A percentile compares a stretch with the other conserved stretches of the same genome.
Evolutionary conservation across 495 filamentous ascomycete genomes (phyloP).

Genomic region (Aspergillus wentii): DNA sequence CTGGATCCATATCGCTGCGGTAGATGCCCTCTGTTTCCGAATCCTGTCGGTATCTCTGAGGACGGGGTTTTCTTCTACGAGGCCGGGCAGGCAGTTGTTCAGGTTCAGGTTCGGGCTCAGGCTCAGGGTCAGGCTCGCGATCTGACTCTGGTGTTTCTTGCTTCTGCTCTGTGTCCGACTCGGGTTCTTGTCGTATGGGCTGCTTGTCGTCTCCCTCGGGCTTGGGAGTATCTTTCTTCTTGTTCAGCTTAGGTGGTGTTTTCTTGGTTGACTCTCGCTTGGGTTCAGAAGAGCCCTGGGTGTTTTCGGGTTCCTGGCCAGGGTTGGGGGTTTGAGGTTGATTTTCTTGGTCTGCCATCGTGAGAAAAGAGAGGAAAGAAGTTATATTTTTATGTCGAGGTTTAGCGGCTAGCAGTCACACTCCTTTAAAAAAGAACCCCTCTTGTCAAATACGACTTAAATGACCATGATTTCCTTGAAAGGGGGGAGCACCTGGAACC

Average conservation of each 20-base stretch:
- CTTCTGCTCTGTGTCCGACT: conserved; percentile 8
- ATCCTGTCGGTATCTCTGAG: conserved; percentile 22
- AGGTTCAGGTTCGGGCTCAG: conserved; percentile 15
- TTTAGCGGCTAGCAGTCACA: too few relatives aligned
- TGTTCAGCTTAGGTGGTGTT: conserved; percentile 10
- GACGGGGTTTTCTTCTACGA: conserved; percentile 25
- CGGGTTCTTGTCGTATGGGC: conserved; percentile 5
- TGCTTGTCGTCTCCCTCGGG: conserved; percentile 6
- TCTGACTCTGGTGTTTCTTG: conserved; percentile 16
- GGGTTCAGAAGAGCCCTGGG: conserved; percentile 21
- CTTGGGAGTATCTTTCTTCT: conserved; percentile 12
- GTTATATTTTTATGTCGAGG: background rate
- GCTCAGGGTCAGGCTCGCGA: conserved; percentile 19
- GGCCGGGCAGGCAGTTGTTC: conserved; percentile 17
- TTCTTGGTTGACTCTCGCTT: conserved; percentile 13
- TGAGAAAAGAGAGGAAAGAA: conserved; percentile 24
- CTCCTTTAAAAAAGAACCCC: too few relatives aligned
- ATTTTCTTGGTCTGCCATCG: conserved; percentile 34
- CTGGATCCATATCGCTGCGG: conserved; percentile 32
- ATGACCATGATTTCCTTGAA: too few relatives aligned
- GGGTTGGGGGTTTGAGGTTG: conserved; percentile 21
- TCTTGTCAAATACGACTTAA: too few relatives aligned
- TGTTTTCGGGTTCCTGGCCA: conserved; percentile 31
- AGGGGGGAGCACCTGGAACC: too few relatives aligned
- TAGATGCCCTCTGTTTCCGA: conserved; percentile 32